A percentile compares a stretch with the other conserved stretches of the same genome.
Evolutionary conservation across 345 rosid genomes (phyloP).

Genomic region (Hibiscus trionum): DNA sequence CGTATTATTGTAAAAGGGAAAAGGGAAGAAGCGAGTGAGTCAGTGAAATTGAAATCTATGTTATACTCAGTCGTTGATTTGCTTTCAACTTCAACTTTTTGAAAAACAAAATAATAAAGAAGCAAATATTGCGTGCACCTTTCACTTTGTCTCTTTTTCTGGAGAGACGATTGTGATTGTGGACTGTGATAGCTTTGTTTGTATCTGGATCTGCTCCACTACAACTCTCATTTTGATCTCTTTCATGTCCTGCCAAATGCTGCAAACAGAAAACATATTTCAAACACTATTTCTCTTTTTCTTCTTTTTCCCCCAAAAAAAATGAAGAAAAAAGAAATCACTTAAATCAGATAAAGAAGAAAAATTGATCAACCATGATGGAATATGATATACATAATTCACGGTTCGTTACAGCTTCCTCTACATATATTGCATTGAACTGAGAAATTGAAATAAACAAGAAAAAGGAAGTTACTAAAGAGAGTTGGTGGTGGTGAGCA

Average conservation of each 20-base stretch:
- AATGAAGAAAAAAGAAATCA: background rate
- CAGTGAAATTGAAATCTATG: background rate
- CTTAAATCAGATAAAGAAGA: background rate
- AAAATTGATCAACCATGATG: background rate
- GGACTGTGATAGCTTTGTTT: constrained; percentile 41
- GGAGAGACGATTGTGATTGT: constrained; percentile 40
- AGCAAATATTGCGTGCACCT: constrained; percentile 33
- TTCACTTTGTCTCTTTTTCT: constrained; percentile 50
- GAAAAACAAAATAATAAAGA: background rate
- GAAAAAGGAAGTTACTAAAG: constrained; percentile 34
- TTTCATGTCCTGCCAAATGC: constrained; percentile 56
- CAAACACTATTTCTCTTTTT: background rate
- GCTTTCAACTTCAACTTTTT: background rate
- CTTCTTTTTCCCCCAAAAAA: background rate
- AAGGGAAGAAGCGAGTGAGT: constrained; percentile 9
- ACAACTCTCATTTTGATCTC: constrained; percentile 40
- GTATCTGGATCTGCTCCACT: constrained; percentile 78
- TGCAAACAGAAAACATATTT: constrained; percentile 17
- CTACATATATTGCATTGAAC: no score
- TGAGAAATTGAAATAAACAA: no score
- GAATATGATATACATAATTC: background rate
- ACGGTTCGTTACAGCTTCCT: background rate
- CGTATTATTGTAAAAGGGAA: constrained; percentile 10
- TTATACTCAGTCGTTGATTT: background rate
- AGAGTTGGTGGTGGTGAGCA: constrained; percentile 56